phyloP scores from a whole-genome alignment of 129 eudicot genomes.

The Centrapalus pauciflorus region DNA sequence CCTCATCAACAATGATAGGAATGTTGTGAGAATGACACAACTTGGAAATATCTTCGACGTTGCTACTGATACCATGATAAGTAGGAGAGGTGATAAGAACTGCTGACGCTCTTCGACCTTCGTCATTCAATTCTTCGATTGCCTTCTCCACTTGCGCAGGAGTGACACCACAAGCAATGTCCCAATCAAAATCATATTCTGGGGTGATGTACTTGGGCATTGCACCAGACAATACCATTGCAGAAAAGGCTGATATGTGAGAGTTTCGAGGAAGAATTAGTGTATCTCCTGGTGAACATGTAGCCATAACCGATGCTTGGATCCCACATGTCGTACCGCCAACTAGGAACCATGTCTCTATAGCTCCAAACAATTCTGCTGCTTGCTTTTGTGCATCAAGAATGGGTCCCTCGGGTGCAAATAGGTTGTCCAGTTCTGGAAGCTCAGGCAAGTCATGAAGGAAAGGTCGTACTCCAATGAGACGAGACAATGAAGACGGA shows the following conservation, averaged over 20 bases:
- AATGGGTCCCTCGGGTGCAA: conserved; percentile 71
- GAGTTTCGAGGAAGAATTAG: conserved; percentile 69
- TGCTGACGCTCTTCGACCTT: conserved; percentile 70
- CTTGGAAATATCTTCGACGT: conserved; percentile 40
- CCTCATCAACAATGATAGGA: conserved; percentile 84
- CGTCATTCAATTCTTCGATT: conserved; percentile 47
- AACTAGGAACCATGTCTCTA: conserved; percentile 81
- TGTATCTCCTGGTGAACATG: conserved; percentile 69
- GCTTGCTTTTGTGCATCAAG: conserved; percentile 73
- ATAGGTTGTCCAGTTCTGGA: conserved; percentile 75
- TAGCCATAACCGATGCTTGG: conserved; percentile 80
- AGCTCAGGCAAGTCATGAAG: conserved; percentile 70
- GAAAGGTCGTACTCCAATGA: conserved; percentile 55
- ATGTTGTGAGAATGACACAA: conserved; percentile 52
- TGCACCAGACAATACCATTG: conserved; percentile 70
- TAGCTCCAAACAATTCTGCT: conserved; percentile 71
- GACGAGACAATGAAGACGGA: conserved; percentile 45
- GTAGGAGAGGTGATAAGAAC: conserved; percentile 76
- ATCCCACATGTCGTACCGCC: conserved; percentile 87
- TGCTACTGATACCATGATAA: conserved; percentile 85
- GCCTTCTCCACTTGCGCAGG: conserved; percentile 68
- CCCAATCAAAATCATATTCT: conserved; percentile 58
- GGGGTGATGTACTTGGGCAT: conserved; percentile 67
- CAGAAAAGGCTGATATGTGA: conserved; percentile 65
- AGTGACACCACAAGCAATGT: conserved; percentile 57